Base-by-base conservation (phyloP, 805 yeast species). In the Nakazawaea molendinolei region DNA sequence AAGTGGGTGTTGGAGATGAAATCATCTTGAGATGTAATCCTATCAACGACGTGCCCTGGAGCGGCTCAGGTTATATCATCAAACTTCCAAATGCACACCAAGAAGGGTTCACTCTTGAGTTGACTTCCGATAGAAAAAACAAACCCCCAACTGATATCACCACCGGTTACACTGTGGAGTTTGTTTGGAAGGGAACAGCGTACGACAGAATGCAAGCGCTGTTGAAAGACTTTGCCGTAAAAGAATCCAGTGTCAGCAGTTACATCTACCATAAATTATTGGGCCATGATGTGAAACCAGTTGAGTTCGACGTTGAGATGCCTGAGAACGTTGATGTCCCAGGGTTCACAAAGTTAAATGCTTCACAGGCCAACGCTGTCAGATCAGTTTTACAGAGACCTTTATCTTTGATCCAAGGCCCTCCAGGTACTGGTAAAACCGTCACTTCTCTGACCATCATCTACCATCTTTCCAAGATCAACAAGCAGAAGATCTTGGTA, bases 341-440 rank as follows among this genome's bases (percentile, higher is more conserved):
- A 0, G 23, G 32, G n/a, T 10, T 82, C 42, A 73, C 86, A 0
- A 74, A 73, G 36, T 65, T 89, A 45, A 89, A 89, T 54, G 67
- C 63, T 6, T 85, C 95, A 2, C 97, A 89, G 56, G 70, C 71
- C 3, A 74, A 71, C 48, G 96, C 97, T 0, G 86, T 89, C 18
- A 65, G 69, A 35, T 58, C 69, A 8, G 95, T 80, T 0, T 56
- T 86, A 40, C 71, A 71, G 48, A 66, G 76, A 45, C 95, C 95
- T 2, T 63, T 87, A 29, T 74, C 92, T 5, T 66, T 86, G 45
- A 86, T 86, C 43, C 96, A 89, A 56, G 97, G 97, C 13, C 97
- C 97, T 8, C 97, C 97, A 3, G 95, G 95, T 44, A 89, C 97
- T 0, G 97, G 97, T 54, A 89, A 89, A 53, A 89, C 97, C 1